Evolutionary conservation across 179 eudicot genomes (phyloP), one percentile per base, ranked within the genome.

Genomic region (Beta lomatogona): DNA sequence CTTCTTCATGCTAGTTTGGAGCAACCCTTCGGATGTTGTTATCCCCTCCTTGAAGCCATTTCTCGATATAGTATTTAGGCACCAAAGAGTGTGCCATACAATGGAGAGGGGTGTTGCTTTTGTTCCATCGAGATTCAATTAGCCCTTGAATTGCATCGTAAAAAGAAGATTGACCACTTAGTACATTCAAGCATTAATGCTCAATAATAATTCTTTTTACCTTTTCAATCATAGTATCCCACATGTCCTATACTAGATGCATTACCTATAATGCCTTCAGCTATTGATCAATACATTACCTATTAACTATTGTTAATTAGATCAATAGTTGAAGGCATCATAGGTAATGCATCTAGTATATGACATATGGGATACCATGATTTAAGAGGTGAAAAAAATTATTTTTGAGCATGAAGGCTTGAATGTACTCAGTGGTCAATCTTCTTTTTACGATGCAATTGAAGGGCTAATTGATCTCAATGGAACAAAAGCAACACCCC

Each of bases 1-100:
- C 53, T 19, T 76, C 78, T 58, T 41, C 68, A 76, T 76, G 68
- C 10, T 78, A 65, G 22, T 77, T 77, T 6, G 73, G 73, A 15
- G 75, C 18, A 4, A 50, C 4, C 18, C 71, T 36, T 36, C 3
- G 41, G 3, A 36, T 21, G 31, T 28, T 28, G 31, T 1, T 28
- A 48, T 11, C 36, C 0, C 63, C 61, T 9, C 10, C 59, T 28
- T n/a, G 4, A 75, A 75, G 21, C 41, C 41, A 36, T 36, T 36
- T 3, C 41, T 36, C 48, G 31, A 28, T 28, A 28, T 28, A 28
- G 31, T 28, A 64, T 3, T 36, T 44, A 1, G 28, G 77, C 16
- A 75, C 67, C 12, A 80, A 57, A 5, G 77, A 79, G 50, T 75
- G 73, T 3, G 77, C 71, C 54, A 71, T 4, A 16, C 59, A 79